Percentiles rank a stretch among this genome's conserved stretches.
Conservation (phyloP, 768 basidiomycete genomes). For the Tylopilus sp. region DNA sequence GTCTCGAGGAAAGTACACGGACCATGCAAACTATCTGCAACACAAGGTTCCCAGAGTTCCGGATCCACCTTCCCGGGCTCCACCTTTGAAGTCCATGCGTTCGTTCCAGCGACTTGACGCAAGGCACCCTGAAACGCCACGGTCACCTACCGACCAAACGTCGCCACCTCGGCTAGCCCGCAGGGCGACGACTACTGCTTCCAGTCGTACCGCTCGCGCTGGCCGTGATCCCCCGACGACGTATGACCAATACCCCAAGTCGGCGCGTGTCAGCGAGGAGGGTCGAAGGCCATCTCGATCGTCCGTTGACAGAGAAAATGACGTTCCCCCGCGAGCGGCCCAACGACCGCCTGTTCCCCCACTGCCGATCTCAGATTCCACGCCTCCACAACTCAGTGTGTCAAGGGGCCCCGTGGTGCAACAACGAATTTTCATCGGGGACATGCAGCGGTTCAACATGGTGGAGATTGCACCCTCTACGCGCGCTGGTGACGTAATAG, state of each 20-base stretch:
- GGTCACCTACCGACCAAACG: slow-evolving; percentile 30
- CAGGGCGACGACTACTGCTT: slow-evolving; percentile 32
- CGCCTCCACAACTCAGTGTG: slow-evolving; percentile 28
- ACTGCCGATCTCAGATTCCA: slow-evolving; percentile 32
- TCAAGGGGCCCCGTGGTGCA: slow-evolving; percentile 41
- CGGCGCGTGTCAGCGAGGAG: slow-evolving; percentile 28
- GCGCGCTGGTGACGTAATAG: slow-evolving; percentile 69
- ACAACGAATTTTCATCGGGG: slow-evolving; percentile 75
- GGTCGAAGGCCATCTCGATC: slow-evolving; percentile 22
- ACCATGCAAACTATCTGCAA: slow-evolving; percentile 14
- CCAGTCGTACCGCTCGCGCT: slow-evolving; percentile 12
- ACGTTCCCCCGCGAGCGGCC: slow-evolving; percentile 22
- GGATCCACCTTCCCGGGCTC: slow-evolving; percentile 19
- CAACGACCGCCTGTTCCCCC: slow-evolving; percentile 39
- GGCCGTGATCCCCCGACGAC: slow-evolving; percentile 16
- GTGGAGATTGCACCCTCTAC: slow-evolving; percentile 69
- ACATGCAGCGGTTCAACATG: slow-evolving; percentile 70
- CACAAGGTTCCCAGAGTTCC: slow-evolving; percentile 21
- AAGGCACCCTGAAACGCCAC: slow-evolving; percentile 33
- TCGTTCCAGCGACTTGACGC: slow-evolving; percentile 58
- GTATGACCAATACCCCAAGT: slow-evolving; percentile 18
- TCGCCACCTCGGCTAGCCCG: slow-evolving; percentile 33
- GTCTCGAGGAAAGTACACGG: slow-evolving; percentile 17
- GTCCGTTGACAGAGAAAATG: slow-evolving; percentile 22
- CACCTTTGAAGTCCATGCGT: slow-evolving; percentile 45